Conservation (phyloP, 345 rosid genomes). For the Tarenaya hassleriana region DNA sequence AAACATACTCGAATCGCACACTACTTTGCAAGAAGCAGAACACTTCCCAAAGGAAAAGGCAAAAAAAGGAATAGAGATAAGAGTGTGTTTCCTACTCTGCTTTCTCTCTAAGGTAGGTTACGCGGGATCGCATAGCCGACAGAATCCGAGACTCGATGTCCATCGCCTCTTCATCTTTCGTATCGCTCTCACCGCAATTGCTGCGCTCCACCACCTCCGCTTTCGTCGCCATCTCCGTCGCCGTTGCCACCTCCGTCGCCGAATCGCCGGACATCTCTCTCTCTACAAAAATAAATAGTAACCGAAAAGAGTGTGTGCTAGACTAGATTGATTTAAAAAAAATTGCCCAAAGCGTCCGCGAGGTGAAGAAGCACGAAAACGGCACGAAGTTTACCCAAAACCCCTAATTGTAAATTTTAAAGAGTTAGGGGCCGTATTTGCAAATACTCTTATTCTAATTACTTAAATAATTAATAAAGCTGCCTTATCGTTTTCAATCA, state of each 20-base stretch:
- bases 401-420: not conserved
- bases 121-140: slow-evolving; percentile 68
- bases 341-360: slow-evolving; percentile 4
- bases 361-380: slow-evolving; percentile 3
- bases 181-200: not conserved
- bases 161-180: slow-evolving; percentile 12
- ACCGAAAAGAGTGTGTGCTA: not conserved
- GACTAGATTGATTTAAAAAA: not conserved
- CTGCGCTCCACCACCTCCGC: slow-evolving; percentile 14
- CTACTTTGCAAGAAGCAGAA: not conserved
- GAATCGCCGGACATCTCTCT: slow-evolving; percentile 35
- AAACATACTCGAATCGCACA: slow-evolving; percentile 3
- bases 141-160: slow-evolving; percentile 53
- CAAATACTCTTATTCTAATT: not conserved
- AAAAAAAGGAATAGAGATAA: not conserved
- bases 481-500: slow-evolving; percentile 25
- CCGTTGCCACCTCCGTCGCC: slow-evolving; percentile 19
- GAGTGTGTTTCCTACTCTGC: slow-evolving; percentile 47
- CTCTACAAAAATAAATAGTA: not conserved
- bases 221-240: slow-evolving; percentile 14
- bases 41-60: not conserved
- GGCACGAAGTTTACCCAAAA: not conserved
- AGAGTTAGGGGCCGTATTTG: not conserved
- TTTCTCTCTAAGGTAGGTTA: slow-evolving; percentile 51
- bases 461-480: not conserved